Evolutionary conservation across 495 filamentous ascomycete genomes (phyloP), one percentile per base, ranked within the genome.

Genomic region (Xylaria sp.): DNA sequence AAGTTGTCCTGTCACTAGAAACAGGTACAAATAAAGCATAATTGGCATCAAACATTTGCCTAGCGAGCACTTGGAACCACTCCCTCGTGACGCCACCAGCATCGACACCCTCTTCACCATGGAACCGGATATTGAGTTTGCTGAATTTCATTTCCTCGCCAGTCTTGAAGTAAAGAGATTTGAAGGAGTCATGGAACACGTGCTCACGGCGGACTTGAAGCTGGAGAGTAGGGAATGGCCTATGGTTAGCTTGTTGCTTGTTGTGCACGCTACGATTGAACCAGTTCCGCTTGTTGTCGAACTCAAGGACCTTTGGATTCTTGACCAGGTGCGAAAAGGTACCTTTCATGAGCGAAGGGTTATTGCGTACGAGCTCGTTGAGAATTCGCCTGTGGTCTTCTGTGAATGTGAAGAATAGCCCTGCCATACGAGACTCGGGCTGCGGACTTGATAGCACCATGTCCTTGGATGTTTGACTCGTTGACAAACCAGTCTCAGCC

Each of bases 241-340:
- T 83, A 19, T 86, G 84, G 29, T 64, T 75, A 73, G 93, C 89
- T 72, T 88, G 85, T 72, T 92, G 88, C 67, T 95, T 93, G 44
- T 89, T 86, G 79, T 98, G 96, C 24, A 99, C 87, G 73, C 92
- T 93, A 55, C 97, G 92, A 80, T 88, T 98, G 85, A 99, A 99
- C 87, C 96, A 99, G 80, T 97, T 98, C 74, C 97, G 95, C 87
- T 99, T 99, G 83, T 98, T 99, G 80, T 99, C 96, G 76, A 99
- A 99, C 75, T 99, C 96, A 58, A 99, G 82, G 17, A 99, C 96
- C 87, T 98, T 98, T 57, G 96, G 97, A 76, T 99, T 99, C 84
- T 97, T 97, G 72, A 98, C 95, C 35, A 99, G 84, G 46, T 98
- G 85, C 9, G 95, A 94, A 81, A 99, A 97, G 17, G 94, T 97